Percentiles rank a stretch among this genome's conserved stretches.
Conservation (phyloP, 495 filamentous ascomycete species). For the Aspergillus cristatus region DNA sequence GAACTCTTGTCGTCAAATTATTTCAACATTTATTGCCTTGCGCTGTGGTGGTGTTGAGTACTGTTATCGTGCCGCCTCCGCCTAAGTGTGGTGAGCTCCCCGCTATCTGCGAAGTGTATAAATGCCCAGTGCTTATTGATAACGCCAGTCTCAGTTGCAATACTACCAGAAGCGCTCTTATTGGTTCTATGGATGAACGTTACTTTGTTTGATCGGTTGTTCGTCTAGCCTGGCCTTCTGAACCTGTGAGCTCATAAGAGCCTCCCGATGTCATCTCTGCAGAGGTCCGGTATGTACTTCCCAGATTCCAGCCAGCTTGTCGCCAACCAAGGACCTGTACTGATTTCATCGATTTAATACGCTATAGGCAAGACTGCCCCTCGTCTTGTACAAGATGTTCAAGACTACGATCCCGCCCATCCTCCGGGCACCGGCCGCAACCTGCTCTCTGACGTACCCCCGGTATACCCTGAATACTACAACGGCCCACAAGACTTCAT, state of each 20-base stretch:
- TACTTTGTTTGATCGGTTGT: too few species aligned
- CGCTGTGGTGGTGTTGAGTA: too few species aligned
- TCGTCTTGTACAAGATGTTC: conserved; percentile 49
- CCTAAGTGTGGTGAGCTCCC: conserved; percentile 16
- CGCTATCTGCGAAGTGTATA: conserved; percentile 11
- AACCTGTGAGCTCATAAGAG: conserved; percentile 11
- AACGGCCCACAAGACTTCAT: conserved; percentile 22
- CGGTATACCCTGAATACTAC: conserved; percentile 26
- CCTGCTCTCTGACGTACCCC: conserved; percentile 44
- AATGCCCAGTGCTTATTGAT: too few species aligned
- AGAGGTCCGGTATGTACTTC: conserved; percentile 25
- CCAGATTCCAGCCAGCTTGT: too few species aligned
- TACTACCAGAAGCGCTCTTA: too few species aligned
- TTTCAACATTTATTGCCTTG: too few species aligned
- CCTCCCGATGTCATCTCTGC: conserved; percentile 24
- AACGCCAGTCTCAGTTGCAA: too few species aligned
- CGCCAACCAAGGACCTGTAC: background rate
- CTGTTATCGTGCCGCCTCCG: conserved; percentile 20
- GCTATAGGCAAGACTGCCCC: conserved; percentile 62
- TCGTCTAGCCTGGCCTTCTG: conserved; percentile 3
- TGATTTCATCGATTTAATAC: background rate
- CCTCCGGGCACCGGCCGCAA: conserved; percentile 39
- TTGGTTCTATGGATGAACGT: too few species aligned
- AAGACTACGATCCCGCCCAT: conserved; percentile 45
- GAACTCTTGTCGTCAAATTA: too few species aligned